Evolutionary conservation across 441 rosid genomes (phyloP), one percentile per base, ranked within the genome.

Genomic region (Isatis lusitanica): DNA sequence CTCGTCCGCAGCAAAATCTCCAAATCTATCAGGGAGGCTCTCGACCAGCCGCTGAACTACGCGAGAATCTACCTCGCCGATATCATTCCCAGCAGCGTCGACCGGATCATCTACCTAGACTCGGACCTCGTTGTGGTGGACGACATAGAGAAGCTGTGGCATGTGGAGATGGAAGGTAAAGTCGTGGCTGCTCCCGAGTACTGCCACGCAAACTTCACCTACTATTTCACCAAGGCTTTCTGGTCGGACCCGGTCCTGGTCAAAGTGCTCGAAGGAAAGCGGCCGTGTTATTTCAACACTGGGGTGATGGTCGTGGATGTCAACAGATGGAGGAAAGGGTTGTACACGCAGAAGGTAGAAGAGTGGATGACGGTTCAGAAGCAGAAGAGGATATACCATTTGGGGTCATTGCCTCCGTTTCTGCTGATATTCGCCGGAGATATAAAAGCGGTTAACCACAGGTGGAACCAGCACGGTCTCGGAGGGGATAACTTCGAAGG

Each of bases 391-490:
- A 90, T 87, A 4, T 88, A 92, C 10, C 85, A 87, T 9, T 73
- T 90, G 66, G 97, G 94, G 26, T 88, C 94, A 9, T 60, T 92
- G 68, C 96, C 96, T 4, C 97, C 94, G 4, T 86, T 92, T 63
- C 53, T 87, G 78, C 78, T 90, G 7, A 88, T 87, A 44, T 74
- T 92, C 28, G 97, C 91, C 0, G 94, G 96, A 35, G 85, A 87
- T 17, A 84, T 92, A 0, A 86, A 88, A 80, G 83, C 90, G 0
- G 90, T 92, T 18, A 73, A 85, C 53, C 97, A 90, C 15, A 64
- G 97, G 47, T 92, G 97, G 97, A 92, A 88, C 79, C 96, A 92
- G 56, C 94, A 92, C 52, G 97, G 95, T 4, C 70, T 91, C 3
- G 97, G 90, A 6, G 96, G 94, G 0, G 97, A 88, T 60, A 88